Percentiles rank a stretch among this genome's conserved stretches.
These are phyloP conservation scores for Paramecium bursaria DNA, from an alignment of 73 alveolate species.

Conservation along the genomic window DNA sequence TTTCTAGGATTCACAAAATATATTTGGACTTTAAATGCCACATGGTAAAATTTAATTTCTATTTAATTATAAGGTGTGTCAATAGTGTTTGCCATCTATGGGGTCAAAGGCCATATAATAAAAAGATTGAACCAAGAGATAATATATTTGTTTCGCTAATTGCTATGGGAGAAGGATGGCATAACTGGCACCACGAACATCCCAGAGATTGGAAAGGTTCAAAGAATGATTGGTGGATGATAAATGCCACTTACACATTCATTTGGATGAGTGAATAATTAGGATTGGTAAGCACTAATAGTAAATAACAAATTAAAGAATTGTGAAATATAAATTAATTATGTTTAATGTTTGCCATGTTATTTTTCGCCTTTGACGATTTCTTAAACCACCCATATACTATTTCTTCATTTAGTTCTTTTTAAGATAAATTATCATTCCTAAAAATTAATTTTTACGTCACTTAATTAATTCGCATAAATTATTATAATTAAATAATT, in stretches of 20 bases:
- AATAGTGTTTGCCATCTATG: slow-evolving; percentile 70
- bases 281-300: slow-evolving; percentile 60
- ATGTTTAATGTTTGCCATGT: too few species aligned
- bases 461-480: too few species aligned
- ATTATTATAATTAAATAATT: too few species aligned
- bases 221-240: slow-evolving; percentile 70
- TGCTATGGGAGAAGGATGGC: slow-evolving; percentile 77
- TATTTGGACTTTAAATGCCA: slow-evolving; percentile 13
- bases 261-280: slow-evolving; percentile 65
- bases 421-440: too few species aligned
- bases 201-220: slow-evolving; percentile 75
- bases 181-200: slow-evolving; percentile 75
- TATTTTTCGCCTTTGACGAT: too few species aligned
- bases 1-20: slow-evolving; percentile 30
- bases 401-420: too few species aligned
- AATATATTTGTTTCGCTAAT: slow-evolving; percentile 55
- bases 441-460: too few species aligned
- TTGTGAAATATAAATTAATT: too few species aligned
- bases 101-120: slow-evolving; percentile 68
- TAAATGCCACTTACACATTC: slow-evolving; percentile 60
- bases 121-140: slow-evolving; percentile 67
- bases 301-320: too few species aligned
- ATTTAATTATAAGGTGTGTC: slow-evolving; percentile 64
- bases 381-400: too few species aligned
- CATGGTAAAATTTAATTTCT: slow-evolving; percentile 11